Evolutionary conservation across 176 grass and related monocot species (phyloP).

Genomic region (Guadua angustifolia): DNA sequence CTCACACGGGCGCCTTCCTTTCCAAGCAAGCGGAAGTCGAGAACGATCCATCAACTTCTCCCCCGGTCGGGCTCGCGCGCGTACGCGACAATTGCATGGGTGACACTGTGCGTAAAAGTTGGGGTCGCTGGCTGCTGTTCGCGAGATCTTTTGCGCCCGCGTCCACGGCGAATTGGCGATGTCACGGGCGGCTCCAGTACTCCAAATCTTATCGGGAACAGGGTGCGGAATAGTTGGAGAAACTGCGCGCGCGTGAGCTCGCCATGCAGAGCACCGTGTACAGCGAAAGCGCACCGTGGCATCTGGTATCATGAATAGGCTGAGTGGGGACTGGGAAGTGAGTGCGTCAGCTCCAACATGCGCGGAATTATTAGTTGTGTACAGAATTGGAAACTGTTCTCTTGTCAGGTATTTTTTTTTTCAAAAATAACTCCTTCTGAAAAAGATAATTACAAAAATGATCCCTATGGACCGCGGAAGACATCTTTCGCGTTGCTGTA

Average conservation of each 20-base stretch:
- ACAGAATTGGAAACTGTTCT: too few relatives aligned
- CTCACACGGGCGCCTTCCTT: not conserved
- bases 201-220: not conserved
- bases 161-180: not conserved
- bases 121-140: not conserved
- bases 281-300: not conserved
- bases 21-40: not conserved
- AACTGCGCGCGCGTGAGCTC: not conserved
- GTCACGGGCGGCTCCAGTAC: not conserved
- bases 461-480: too few relatives aligned
- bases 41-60: not conserved
- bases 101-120: not conserved
- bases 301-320: too few relatives aligned
- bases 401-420: too few relatives aligned
- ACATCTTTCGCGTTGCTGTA: too few relatives aligned
- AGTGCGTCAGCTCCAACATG: too few relatives aligned
- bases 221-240: not conserved
- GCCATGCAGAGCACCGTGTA: not conserved
- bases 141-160: not conserved
- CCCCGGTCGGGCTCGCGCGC: too few relatives aligned
- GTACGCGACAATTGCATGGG: not conserved
- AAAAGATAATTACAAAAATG: too few relatives aligned
- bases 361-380: too few relatives aligned
- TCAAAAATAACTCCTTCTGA: too few relatives aligned
- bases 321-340: too few relatives aligned